Base-by-base conservation (phyloP, 176 grass and related monocot genomes). In the Oropetium thomaeum region DNA sequence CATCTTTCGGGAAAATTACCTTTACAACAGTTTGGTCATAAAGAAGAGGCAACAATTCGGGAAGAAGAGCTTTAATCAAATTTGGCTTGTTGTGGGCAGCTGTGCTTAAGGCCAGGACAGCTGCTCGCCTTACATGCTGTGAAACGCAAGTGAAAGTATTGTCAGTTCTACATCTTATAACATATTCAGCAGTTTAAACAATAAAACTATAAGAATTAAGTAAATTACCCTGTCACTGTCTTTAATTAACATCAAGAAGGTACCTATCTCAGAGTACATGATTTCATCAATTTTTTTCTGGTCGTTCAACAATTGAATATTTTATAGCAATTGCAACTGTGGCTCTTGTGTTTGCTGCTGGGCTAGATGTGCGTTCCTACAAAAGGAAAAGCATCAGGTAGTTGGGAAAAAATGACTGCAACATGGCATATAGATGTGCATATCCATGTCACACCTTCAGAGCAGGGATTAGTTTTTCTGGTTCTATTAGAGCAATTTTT, bases 11-110 rank as follows among this genome's bases (percentile, higher is more conserved):
- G n/a, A 74, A 77, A 69, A 41, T 77, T 92, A 96, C 92, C 89
- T 96, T 96, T 47, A 96, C 85, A 80, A 92, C 89, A 69, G 93
- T 96, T 69, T 96, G 93, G 71, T 96, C 89, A 65, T 96, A 96
- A 2, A 96, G 39, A 87, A 96, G 89, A 67, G 93, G 93, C 54
- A 96, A 79, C 69, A 96, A 72, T 70, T 96, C 89, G 29, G 84
- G 89, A 74, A 96, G 93, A 82, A 96, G 87, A 59, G 84, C 87
- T 81, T 92, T 96, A 65, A 96, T 87, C 83, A 96, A 65, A 81
- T 89, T 96, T 59, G 93, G 93, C 71, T 96, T 96, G 77, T 96
- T 96, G 81, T 96, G 93, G 14, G 93, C 93, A 80, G 93, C 89
- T 52, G 93, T 96, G 78, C 86, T 96, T 60, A 96, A 66, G 43